Conservation (phyloP, 2,329 filamentous ascomycete genomes). For the Neofusicoccum parvum region DNA sequence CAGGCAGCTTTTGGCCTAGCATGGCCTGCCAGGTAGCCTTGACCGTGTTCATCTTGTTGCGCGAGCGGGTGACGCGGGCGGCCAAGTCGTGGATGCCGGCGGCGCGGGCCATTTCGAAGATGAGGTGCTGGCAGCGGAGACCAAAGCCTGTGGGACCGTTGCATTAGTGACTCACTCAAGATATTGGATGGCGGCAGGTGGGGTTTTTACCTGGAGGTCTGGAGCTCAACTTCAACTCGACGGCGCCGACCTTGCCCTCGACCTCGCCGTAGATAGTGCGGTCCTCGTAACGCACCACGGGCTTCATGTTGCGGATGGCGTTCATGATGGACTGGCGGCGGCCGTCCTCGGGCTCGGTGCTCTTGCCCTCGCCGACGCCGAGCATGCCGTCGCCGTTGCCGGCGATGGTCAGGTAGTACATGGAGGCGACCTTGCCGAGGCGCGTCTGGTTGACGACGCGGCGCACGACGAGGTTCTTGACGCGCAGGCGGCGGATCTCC, state of each 20-base stretch:
- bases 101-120: conserved; percentile 91
- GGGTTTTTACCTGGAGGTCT: conserved; percentile 75
- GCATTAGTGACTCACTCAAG: background rate
- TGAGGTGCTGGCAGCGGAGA: conserved; percentile 84
- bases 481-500: conserved; percentile 56
- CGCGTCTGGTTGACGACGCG: conserved; percentile 89
- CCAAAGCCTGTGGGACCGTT: conserved; percentile 71
- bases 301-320: conserved; percentile 89
- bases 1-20: conserved; percentile 79
- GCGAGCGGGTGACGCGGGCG: conserved; percentile 77
- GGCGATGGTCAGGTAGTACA: conserved; percentile 76
- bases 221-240: conserved; percentile 76
- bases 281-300: conserved; percentile 87
- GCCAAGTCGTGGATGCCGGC: conserved; percentile 86
- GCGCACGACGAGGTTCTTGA: conserved; percentile 74
- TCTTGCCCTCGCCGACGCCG: conserved; percentile 89
- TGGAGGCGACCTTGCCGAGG: conserved; percentile 84
- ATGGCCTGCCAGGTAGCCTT: conserved; percentile 87
- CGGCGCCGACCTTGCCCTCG: conserved; percentile 82
- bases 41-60: conserved; percentile 97
- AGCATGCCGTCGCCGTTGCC: conserved; percentile 85
- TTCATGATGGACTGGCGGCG: conserved; percentile 72
- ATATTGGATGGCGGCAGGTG: background rate
- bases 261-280: conserved; percentile 89
- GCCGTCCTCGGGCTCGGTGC: conserved; percentile 70